Evolutionary conservation across 768 basidiomycete genomes (phyloP), one percentile per base, ranked within the genome.

Genomic region (Xerocomellus amylosporus): DNA sequence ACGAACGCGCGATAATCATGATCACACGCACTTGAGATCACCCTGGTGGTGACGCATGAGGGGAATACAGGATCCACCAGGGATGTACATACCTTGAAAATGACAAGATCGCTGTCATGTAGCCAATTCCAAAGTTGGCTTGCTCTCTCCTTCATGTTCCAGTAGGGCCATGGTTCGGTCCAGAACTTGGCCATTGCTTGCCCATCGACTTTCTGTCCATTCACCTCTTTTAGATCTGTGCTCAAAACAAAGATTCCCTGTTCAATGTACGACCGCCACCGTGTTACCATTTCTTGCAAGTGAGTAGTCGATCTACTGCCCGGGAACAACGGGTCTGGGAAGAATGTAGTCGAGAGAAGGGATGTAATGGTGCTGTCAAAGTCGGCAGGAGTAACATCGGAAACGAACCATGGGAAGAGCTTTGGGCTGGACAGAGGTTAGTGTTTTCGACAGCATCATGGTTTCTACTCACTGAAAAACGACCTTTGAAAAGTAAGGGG

Each of bases 381-480:
- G 69, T 99, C 96, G 24, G 78, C 74, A 1, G 96, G 94, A 5
- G 90, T 89, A 26, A 95, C 93, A 68, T 97, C 93, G 12, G 90
- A 93, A 43, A 98, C 95, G 67, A 98, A 99, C 94, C 96, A 99
- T 0, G 95, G 95, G 48, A 98, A 88, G 9, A 89, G 75, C 70
- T 99, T 98, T 0, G 94, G 91, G 73, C 94, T 96, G 50, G 17
- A 51, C 19, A 43, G 40, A 37, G 20, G 44, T 68, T 9, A 71
- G 51, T 13, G 15, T 14, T 49, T 49, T 49, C 44, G 12, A 48
- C 8, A 36, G 8, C 2, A 17, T 13, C 8, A 2, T 9, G 8
- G 30, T 10, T 28, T n/a, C 15, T 39, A 78, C 84, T 55, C 47
- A 96, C 94, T 99, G 96, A 73, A 98, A 97, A 51, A 92, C 84